A percentile compares a stretch with the other conserved stretches of the same genome.
These are phyloP conservation scores for Kalmanozyma brasiliensis DNA, from an alignment of 1,284 basidiomycete genomes.

Conservation along the genomic window DNA sequence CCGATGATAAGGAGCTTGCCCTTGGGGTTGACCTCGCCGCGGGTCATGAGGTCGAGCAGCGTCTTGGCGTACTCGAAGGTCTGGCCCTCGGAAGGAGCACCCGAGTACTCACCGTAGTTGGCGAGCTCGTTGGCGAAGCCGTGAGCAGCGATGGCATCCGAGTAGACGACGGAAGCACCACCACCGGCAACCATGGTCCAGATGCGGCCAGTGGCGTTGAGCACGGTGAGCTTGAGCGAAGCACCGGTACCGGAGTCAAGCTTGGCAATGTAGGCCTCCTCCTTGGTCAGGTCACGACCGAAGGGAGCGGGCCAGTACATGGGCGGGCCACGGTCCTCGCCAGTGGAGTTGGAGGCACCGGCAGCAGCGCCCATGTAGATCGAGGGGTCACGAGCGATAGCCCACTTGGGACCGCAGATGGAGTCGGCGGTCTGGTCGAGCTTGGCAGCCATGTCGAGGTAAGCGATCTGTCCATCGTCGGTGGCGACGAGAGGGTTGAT, in stretches of 20 bases:
- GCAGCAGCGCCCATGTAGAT: constrained; percentile 73
- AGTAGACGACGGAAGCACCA: constrained; percentile 79
- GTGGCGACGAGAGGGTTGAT: constrained; percentile 98
- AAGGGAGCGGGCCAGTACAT: constrained; percentile 98
- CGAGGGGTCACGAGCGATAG: constrained; percentile 89
- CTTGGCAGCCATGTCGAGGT: constrained; percentile 99
- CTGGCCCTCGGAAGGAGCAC: constrained; percentile 96
- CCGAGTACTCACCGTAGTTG: constrained; percentile 99
- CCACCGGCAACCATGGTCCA: constrained; percentile 99
- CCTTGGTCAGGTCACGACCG: constrained; percentile 96
- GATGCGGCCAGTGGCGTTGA: constrained; percentile 92
- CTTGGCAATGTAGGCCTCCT: constrained; percentile 99
- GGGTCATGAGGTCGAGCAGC: constrained; percentile 95
- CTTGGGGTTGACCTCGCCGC: constrained; percentile 69
- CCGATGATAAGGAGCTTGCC: constrained; percentile 99
- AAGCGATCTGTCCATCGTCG: constrained; percentile 86
- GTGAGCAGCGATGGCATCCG: constrained; percentile 94
- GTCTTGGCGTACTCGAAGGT: constrained; percentile 99
- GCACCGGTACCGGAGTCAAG: constrained; percentile 96
- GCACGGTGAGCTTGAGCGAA: constrained; percentile 95
- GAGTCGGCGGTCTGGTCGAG: constrained; percentile 96
- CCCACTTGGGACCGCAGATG: constrained; percentile 98
- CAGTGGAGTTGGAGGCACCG: constrained; percentile 67
- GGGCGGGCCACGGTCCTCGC: constrained; percentile 78
- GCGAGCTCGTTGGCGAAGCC: constrained; percentile 97